Conservation (phyloP, 805 yeast genomes). For the Candida ascalaphidarum region DNA sequence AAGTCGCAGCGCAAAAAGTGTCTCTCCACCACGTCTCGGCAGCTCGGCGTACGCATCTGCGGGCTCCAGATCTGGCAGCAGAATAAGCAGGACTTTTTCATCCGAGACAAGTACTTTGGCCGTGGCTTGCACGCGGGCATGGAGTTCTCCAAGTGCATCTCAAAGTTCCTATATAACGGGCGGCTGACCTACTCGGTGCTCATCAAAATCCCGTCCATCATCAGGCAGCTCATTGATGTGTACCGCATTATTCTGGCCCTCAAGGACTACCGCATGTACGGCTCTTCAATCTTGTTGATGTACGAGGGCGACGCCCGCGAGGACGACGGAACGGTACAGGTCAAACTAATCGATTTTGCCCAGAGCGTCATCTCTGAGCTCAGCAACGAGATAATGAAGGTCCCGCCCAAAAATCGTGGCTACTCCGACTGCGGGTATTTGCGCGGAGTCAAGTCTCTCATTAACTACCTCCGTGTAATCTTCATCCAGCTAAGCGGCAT, state of each 20-base stretch:
- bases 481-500: slow-evolving; percentile 44
- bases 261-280: slow-evolving; percentile 80
- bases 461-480: slow-evolving; percentile 54
- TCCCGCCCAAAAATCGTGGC: slow-evolving; percentile 66
- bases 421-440: slow-evolving; percentile 76
- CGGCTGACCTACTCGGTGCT: slow-evolving; percentile 44
- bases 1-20: slow-evolving; percentile 79
- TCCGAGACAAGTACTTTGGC: slow-evolving; percentile 90
- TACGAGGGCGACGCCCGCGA: slow-evolving; percentile 56
- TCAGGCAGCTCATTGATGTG: slow-evolving; percentile 53
- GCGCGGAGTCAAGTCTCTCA: slow-evolving; percentile 70
- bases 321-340: slow-evolving; percentile 16
- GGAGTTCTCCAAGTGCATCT: slow-evolving; percentile 68
- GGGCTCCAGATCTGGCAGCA: slow-evolving; percentile 59
- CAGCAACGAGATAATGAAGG: slow-evolving; percentile 38
- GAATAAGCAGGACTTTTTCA: slow-evolving; percentile 34
- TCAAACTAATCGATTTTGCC: slow-evolving; percentile 93
- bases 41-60: slow-evolving; percentile 86
- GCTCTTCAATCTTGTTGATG: slow-evolving; percentile 81
- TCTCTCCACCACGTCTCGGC: slow-evolving; percentile 65
- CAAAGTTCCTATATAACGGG: slow-evolving; percentile 80
- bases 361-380: slow-evolving; percentile 72
- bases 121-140: slow-evolving; percentile 62
- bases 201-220: slow-evolving; percentile 57
- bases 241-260: slow-evolving; percentile 45